These are phyloP conservation scores for Populus trichocarpa DNA, from an alignment of 441 rosid genomes.

Conservation along the genomic window DNA sequence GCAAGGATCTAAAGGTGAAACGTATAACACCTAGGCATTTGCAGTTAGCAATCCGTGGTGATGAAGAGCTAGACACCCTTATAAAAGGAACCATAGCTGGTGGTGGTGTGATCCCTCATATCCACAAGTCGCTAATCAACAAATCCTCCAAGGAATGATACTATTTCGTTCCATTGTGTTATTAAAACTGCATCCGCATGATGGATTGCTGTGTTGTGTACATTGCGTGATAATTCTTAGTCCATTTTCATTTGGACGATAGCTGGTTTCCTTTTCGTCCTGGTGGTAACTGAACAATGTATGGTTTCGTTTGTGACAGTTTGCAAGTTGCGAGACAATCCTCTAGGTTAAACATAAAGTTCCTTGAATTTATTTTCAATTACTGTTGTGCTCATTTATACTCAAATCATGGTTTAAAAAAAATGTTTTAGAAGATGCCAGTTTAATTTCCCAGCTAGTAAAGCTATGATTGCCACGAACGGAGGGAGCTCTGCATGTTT, in stretches of 20 bases:
- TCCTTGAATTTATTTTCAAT: not conserved
- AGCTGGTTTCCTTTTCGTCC: not conserved
- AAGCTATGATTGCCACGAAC: not conserved
- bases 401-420: not conserved
- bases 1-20: no score
- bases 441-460: not conserved
- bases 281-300: not conserved
- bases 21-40: no score
- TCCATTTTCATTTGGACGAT: not conserved
- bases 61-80: slow-evolving; percentile 56
- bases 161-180: not conserved
- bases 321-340: not conserved
- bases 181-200: not conserved
- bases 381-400: not conserved
- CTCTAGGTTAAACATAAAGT: not conserved
- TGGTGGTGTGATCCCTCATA: slow-evolving; percentile 73
- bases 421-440: not conserved
- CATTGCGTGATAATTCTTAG: not conserved
- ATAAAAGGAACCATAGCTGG: slow-evolving; percentile 80
- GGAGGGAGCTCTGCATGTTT: no score
- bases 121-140: slow-evolving; percentile 79
- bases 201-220: slow-evolving; percentile 4
- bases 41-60: no score
- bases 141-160: slow-evolving; percentile 53
- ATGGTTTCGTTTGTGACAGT: not conserved